Conservation (phyloP, 352 stramenopile genomes). For the Phytophthora cajani region DNA sequence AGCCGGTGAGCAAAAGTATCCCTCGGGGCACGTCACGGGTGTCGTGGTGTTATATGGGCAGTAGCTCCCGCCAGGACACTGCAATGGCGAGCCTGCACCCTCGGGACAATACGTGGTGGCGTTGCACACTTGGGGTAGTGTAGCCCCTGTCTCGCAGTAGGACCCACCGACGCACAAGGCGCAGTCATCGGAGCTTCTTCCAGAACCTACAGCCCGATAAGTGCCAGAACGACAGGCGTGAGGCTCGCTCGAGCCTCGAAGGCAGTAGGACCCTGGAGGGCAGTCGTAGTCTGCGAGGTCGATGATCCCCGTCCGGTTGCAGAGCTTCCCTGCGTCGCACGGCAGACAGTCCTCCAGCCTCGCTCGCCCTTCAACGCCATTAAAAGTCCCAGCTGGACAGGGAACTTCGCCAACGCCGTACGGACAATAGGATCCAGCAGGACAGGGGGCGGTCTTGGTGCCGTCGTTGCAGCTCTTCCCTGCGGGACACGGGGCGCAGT, state of each 20-base stretch:
- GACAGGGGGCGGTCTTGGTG: constrained; percentile 66
- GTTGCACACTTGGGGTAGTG: constrained; percentile 59
- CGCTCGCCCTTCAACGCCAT: constrained; percentile 42
- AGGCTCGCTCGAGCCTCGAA: constrained; percentile 40
- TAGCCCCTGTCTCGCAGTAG: constrained; percentile 55
- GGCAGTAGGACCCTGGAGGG: constrained; percentile 77
- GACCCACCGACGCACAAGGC: constrained; percentile 61
- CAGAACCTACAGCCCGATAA: constrained; percentile 48
- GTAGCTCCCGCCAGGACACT: constrained; percentile 75
- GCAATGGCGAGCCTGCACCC: constrained; percentile 50
- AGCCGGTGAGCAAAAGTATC: constrained; percentile 74
- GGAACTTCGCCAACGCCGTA: constrained; percentile 49
- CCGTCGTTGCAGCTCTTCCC: constrained; percentile 88
- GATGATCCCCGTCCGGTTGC: constrained; percentile 71
- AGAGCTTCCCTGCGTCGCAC: constrained; percentile 77
- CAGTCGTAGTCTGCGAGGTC: constrained; percentile 70
- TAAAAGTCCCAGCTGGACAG: constrained; percentile 73
- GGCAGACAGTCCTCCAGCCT: constrained; percentile 60
- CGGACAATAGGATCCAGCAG: constrained; percentile 64
- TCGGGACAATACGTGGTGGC: constrained; percentile 66
- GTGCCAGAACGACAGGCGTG: constrained; percentile 55
- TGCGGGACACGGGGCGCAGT: constrained; percentile 80
- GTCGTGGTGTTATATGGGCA: constrained; percentile 76
- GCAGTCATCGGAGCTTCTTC: constrained; percentile 51
- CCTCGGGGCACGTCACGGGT: constrained; percentile 64